Percentiles rank a stretch among this genome's conserved stretches.
These are phyloP conservation scores for Candida chauliodis DNA, from an alignment of 805 yeast species.

Conservation along the genomic window DNA sequence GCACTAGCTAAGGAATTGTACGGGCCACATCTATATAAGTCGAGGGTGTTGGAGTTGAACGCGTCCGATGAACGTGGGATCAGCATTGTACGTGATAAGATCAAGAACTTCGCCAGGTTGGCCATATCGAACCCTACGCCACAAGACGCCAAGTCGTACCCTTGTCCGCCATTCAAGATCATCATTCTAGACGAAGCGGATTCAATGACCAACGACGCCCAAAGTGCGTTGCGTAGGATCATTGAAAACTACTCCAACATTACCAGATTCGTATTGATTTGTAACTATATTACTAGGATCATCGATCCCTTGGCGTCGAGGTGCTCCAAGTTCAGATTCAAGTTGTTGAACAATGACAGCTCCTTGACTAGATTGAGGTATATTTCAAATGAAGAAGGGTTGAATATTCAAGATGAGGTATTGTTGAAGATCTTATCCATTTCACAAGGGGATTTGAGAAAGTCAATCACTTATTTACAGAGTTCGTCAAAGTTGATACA, in stretches of 20 bases:
- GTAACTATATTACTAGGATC: constrained; percentile 94
- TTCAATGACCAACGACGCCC: constrained; percentile 97
- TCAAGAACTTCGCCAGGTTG: constrained; percentile 81
- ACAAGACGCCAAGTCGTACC: constrained; percentile 68
- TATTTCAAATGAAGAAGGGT: constrained; percentile 46
- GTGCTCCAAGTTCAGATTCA: constrained; percentile 92
- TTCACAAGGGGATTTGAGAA: constrained; percentile 87
- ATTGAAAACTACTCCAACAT: constrained; percentile 62
- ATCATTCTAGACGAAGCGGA: constrained; percentile 94
- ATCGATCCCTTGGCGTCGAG: constrained; percentile 96
- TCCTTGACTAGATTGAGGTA: constrained; percentile 66
- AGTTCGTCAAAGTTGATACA: constrained; percentile 56
- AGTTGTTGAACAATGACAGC: constrained; percentile 64
- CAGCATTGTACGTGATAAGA: constrained; percentile 78
- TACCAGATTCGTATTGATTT: constrained; percentile 87
- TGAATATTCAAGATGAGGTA: constrained; percentile 44
- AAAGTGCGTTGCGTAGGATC: constrained; percentile 89
- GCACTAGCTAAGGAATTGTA: constrained; percentile 78
- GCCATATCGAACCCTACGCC: constrained; percentile 76
- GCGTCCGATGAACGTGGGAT: constrained; percentile 93
- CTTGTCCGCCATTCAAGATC: constrained; percentile 95
- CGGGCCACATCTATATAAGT: constrained; percentile 63
- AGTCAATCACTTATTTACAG: constrained; percentile 86
- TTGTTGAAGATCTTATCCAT: constrained; percentile 64
- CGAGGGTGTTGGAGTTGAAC: constrained; percentile 76